Evolutionary conservation across 768 basidiomycete species (phyloP).

Genomic region (Suillus americanus): DNA sequence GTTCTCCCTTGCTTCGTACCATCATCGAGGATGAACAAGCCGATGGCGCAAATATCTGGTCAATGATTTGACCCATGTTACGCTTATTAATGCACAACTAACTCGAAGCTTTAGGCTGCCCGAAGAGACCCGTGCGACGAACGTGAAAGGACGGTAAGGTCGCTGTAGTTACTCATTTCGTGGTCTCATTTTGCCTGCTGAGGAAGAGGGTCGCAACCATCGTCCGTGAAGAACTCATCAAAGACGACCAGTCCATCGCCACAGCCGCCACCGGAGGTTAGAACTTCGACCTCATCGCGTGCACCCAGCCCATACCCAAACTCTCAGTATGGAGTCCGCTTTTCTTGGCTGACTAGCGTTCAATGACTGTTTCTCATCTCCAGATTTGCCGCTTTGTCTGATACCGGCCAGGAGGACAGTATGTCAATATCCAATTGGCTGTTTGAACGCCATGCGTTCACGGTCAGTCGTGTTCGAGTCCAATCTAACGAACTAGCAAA

Average conservation of each 20-base stretch:
- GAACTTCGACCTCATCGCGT: background rate
- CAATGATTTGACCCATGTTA: too few species aligned
- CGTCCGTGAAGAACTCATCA: background rate
- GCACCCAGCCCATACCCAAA: background rate
- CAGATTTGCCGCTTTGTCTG: background rate
- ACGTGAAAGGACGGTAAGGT: background rate
- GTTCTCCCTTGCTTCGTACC: background rate
- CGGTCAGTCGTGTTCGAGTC: background rate
- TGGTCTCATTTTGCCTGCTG: background rate
- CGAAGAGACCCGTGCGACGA: too few species aligned
- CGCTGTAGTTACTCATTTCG: too few species aligned
- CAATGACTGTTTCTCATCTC: background rate
- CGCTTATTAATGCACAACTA: background rate
- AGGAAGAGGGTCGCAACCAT: background rate
- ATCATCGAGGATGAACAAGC: background rate
- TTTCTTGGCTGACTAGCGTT: background rate
- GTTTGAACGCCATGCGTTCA: background rate
- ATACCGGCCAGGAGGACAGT: background rate
- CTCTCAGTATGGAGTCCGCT: background rate
- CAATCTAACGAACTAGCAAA: too few species aligned
- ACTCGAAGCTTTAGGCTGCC: background rate
- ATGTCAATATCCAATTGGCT: constrained; percentile 1
- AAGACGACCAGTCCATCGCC: background rate
- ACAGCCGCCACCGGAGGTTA: background rate
- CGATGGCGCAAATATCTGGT: background rate